phyloP scores from a whole-genome alignment of 2,329 filamentous ascomycete genomes.

The Hirsutella rhossiliensis region DNA sequence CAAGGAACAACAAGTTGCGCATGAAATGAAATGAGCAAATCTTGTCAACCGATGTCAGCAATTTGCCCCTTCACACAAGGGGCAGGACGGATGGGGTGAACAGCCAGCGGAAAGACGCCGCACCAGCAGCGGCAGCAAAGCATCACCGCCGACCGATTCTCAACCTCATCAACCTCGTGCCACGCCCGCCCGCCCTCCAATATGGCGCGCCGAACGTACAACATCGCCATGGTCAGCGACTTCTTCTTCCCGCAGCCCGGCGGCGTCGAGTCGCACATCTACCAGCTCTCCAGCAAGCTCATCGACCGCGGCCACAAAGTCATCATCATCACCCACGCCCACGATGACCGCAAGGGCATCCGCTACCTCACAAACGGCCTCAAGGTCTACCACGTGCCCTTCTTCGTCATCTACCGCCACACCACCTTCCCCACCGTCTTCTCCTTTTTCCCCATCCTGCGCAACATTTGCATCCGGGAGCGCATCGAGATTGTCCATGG shows the following conservation, averaged over 20 bases:
- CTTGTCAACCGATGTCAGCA: too few species aligned
- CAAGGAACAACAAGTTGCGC: too few species aligned
- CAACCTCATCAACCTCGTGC: too few species aligned
- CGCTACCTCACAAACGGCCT: conserved; percentile 95
- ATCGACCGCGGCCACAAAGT: conserved; percentile 97
- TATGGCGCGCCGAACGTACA: conserved; percentile 48
- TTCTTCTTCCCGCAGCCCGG: conserved; percentile 98
- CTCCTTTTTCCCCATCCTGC: conserved; percentile 95
- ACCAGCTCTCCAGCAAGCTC: conserved; percentile 91
- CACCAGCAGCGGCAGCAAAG: too few species aligned
- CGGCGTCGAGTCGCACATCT: conserved; percentile 95
- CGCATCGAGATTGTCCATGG: conserved; percentile 95
- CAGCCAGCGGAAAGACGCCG: too few species aligned
- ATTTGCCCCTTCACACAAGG: too few species aligned
- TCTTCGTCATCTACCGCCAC: conserved; percentile 88
- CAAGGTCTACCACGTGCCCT: conserved; percentile 96
- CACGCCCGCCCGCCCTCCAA: conserved; percentile 12
- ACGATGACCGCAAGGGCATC: conserved; percentile 80
- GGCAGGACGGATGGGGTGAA: too few species aligned
- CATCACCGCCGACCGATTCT: too few species aligned
- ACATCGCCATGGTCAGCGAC: conserved; percentile 89
- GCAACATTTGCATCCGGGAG: conserved; percentile 90
- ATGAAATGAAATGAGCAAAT: too few species aligned
- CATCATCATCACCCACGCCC: conserved; percentile 92
- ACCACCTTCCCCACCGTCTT: conserved; percentile 94